These are phyloP conservation scores for Vanrija sp. DNA, from an alignment of 1,284 basidiomycete species.

Conservation along the genomic window DNA sequence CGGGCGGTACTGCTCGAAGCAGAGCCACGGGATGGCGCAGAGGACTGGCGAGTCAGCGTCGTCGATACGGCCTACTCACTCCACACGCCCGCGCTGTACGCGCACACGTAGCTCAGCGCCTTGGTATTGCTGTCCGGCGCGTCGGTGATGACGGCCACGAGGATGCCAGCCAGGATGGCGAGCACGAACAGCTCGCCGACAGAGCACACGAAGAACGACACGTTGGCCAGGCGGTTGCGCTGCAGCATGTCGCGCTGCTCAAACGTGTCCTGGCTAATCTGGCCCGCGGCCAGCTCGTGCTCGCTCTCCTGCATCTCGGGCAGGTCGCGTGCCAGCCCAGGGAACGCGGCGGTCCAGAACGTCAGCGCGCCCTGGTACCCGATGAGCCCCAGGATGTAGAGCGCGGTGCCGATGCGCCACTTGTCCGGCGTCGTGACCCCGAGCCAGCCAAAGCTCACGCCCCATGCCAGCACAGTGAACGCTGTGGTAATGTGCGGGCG, in stretches of 20 bases:
- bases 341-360: conserved; percentile 27
- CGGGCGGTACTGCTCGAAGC: conserved; percentile 22
- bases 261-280: conserved; percentile 58
- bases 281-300: conserved; percentile 12
- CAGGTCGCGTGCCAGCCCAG: conserved; percentile 19
- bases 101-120: conserved; percentile 68
- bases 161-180: conserved; percentile 48
- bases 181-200: conserved; percentile 34
- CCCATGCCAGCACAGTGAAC: conserved; percentile 73
- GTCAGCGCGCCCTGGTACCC: conserved; percentile 62
- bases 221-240: conserved; percentile 23
- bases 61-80: conserved; percentile 52
- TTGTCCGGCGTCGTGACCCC: conserved; percentile 48
- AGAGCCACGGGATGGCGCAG: conserved; percentile 19
- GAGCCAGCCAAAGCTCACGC: conserved; percentile 53
- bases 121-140: conserved; percentile 80
- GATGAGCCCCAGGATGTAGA: conserved; percentile 52
- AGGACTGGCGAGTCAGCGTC: conserved; percentile 54
- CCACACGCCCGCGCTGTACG: conserved; percentile 71
- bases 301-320: conserved; percentile 23
- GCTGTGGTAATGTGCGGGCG: conserved; percentile 53
- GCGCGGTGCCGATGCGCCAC: conserved; percentile 21
- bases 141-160: conserved; percentile 58
- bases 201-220: conserved; percentile 67
- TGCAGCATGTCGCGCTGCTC: conserved; percentile 38